Percentiles rank a stretch among this genome's conserved stretches.
These are phyloP conservation scores for Dentipellis fragilis DNA, from an alignment of 768 basidiomycete genomes.

Conservation along the genomic window DNA sequence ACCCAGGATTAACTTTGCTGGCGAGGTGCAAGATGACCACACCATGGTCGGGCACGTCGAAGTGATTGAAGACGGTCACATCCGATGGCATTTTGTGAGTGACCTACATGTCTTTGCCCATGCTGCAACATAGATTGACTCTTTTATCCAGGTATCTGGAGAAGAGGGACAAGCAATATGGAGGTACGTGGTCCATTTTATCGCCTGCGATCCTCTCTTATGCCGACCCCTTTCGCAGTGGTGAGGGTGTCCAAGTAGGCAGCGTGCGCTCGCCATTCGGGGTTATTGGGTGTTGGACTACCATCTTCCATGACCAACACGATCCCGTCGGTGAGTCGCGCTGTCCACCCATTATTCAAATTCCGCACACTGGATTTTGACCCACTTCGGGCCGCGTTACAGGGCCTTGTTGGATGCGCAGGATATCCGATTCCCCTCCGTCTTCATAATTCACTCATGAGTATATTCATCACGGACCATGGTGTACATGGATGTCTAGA, in stretches of 20 bases:
- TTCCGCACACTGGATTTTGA: neutral
- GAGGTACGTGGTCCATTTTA: slow-evolving; percentile 6
- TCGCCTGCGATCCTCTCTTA: neutral
- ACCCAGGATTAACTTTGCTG: slow-evolving; percentile 45
- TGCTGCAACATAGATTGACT: neutral
- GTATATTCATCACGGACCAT: too few species aligned
- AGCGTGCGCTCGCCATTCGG: slow-evolving; percentile 49
- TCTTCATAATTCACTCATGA: too few species aligned
- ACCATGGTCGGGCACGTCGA: slow-evolving; percentile 43
- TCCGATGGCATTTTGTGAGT: slow-evolving; percentile 60
- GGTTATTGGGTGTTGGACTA: slow-evolving; percentile 45
- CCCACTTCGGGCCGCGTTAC: neutral
- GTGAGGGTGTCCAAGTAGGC: slow-evolving; percentile 54
- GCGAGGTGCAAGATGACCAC: slow-evolving; percentile 36
- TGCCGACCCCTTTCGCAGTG: slow-evolving; percentile 25
- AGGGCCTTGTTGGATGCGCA: slow-evolving; percentile 24
- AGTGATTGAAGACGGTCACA: slow-evolving; percentile 45
- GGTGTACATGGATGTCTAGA: too few species aligned
- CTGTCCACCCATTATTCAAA: neutral
- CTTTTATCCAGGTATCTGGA: slow-evolving; percentile 1
- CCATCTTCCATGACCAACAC: slow-evolving; percentile 32
- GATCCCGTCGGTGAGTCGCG: slow-evolving; percentile 36
- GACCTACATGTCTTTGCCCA: neutral
- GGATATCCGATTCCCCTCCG: neutral
- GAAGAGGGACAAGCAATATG: slow-evolving; percentile 20